Percentiles rank a stretch among this genome's conserved stretches.
phyloP scores from a whole-genome alignment of 495 filamentous ascomycete species.

The Pseudoneurospora amorphoporcata region DNA sequence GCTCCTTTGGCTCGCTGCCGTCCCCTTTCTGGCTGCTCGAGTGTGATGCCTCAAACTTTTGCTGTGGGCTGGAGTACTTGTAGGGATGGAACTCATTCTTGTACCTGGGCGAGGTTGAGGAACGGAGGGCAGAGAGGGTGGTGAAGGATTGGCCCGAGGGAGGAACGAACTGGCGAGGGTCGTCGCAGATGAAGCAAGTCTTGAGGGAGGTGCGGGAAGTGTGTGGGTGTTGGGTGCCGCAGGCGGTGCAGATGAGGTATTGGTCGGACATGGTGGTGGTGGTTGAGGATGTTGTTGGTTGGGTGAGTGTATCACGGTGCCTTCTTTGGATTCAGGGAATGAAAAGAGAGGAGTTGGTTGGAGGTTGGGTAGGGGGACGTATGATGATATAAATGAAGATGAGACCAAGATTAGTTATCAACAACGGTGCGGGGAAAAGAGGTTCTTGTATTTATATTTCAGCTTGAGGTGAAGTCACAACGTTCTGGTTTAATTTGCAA shows the following conservation, averaged over 20 bases:
- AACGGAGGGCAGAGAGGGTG: conserved; percentile 32
- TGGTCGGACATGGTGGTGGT: background rate
- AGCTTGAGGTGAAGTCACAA: background rate
- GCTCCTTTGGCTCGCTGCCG: background rate
- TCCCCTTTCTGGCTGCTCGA: background rate
- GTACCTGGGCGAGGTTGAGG: conserved; percentile 6
- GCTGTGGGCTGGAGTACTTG: conserved; percentile 19
- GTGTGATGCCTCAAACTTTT: background rate
- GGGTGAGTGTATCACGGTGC: background rate
- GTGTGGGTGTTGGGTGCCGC: conserved; percentile 58
- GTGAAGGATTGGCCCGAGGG: conserved; percentile 51
- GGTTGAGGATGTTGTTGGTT: background rate
- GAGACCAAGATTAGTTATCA: background rate
- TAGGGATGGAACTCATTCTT: conserved; percentile 32
- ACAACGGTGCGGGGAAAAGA: background rate
- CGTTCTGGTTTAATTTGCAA: background rate
- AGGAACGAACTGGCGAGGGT: conserved; percentile 60
- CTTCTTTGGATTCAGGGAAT: background rate
- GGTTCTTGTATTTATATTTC: background rate
- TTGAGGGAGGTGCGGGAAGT: conserved; percentile 30
- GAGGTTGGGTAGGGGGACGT: background rate
- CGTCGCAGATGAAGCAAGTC: conserved; percentile 67
- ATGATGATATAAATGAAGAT: background rate
- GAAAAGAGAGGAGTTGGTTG: background rate
- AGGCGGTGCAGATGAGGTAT: conserved; percentile 48